Conservation (phyloP, 2,329 filamentous ascomycete genomes). For the Hypocreales sp. region DNA sequence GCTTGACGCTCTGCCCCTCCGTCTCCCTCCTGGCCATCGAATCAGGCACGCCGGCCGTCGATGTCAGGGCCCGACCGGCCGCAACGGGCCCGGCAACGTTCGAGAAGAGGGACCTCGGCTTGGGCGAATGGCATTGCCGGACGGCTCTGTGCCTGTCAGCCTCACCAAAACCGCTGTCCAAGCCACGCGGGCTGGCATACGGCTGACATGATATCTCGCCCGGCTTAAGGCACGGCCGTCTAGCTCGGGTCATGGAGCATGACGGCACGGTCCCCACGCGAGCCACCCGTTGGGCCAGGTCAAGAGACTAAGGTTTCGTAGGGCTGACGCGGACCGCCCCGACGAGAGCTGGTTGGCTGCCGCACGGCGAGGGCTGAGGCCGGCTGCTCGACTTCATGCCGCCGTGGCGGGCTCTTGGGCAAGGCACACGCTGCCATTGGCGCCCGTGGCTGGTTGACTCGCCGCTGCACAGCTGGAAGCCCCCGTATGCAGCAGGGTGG, state of each 20-base stretch:
- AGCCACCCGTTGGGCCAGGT: background rate
- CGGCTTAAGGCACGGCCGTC: no score
- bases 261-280: background rate
- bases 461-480: no score
- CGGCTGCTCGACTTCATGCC: no score
- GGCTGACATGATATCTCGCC: no score
- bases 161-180: no score
- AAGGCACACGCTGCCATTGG: slow-evolving; percentile 2
- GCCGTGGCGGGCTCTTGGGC: slow-evolving; percentile 2
- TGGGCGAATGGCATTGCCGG: slow-evolving; percentile 1
- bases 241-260: slow-evolving; percentile 1
- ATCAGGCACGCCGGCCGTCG: background rate
- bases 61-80: no score
- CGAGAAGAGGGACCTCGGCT: background rate
- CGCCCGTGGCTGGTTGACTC: no score
- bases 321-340: slow-evolving; percentile 8
- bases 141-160: no score
- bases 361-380: slow-evolving; percentile 5
- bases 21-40: slow-evolving; percentile 1
- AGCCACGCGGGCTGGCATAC: no score
- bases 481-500: no score
- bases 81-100: background rate
- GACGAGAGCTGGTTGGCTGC: slow-evolving; percentile 6
- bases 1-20: slow-evolving; percentile 1
- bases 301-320: slow-evolving; percentile 7